Base-by-base conservation (phyloP, 1,284 basidiomycete species). In the Cystobasidium pallidum region DNA sequence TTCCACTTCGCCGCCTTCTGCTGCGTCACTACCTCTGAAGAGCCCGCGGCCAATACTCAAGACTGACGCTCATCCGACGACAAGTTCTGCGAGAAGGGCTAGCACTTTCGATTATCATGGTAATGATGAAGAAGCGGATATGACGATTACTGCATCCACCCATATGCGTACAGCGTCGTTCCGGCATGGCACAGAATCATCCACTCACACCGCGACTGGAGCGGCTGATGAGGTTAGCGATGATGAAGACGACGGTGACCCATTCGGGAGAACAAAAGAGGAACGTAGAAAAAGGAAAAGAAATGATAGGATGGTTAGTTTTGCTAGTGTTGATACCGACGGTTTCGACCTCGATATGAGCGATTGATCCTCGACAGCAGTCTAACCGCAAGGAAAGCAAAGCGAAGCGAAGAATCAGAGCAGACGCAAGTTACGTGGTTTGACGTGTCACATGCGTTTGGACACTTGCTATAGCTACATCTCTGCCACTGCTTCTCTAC, bases 241-340 rank as follows among this genome's bases (percentile, higher is more conserved):
- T 10, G 54, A 57, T 2, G n/a, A n/a, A 19, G 54, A 57, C 28
- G 58, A 43, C 4, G 43, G 28, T 47, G 58, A 61, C 45, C 58
- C 58, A 19, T 61, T 61, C 45, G 58, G 39, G 32, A 41, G 58
- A n/a, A 34, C 54, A 10, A 57, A n/a, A 57, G 10, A 57, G 6
- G 54, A 57, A 57, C 24, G 32, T 17, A 57, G 21, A 26, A 61
- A 61, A 24, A 41, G 58, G n/a, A 61, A 61, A 45, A 61, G 36
- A 32, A 2, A 43, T 26, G 58, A 28, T 61, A 36, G 21, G 21
- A 47, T 47, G 7, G 58, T 61, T 17, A 61, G 39, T 61, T 61
- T 61, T 61, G 58, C 58, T 43, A 30, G 26, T 32, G 24, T 45
- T 36, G 58, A 26, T 26, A 17, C 13, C 17, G 43, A 45, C 4